Percentiles rank a stretch among this genome's conserved stretches.
These are phyloP conservation scores for Hyaloscypha hepaticicola DNA, from an alignment of 495 filamentous ascomycete genomes.

Conservation along the genomic window DNA sequence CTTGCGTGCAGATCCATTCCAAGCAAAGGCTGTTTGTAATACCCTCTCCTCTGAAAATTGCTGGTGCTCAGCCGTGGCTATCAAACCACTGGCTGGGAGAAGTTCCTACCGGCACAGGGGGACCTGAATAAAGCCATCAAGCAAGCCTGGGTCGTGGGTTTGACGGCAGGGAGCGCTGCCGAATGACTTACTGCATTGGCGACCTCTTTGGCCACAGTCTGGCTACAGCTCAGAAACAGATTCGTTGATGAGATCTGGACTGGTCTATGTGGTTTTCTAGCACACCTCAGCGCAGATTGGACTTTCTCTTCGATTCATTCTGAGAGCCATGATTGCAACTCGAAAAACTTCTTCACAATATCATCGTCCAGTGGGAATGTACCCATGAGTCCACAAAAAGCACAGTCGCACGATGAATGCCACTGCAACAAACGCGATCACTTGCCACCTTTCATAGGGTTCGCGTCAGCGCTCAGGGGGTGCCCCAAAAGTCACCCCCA, in stretches of 20 bases:
- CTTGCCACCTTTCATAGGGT: neutral
- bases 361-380: too few relatives aligned
- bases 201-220: neutral
- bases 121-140: too few relatives aligned
- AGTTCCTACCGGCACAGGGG: neutral
- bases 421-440: neutral
- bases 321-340: too few relatives aligned
- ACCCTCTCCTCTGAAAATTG: neutral
- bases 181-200: neutral
- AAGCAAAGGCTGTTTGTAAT: neutral
- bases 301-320: too few relatives aligned
- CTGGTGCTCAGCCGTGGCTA: neutral
- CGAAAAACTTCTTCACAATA: too few relatives aligned
- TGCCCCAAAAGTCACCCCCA: neutral
- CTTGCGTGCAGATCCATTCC: neutral
- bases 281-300: too few relatives aligned
- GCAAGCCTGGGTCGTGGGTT: too few relatives aligned
- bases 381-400: too few relatives aligned
- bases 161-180: neutral
- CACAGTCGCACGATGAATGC: neutral
- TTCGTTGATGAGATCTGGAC: too few relatives aligned
- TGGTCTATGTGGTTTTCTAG: neutral
- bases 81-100: neutral
- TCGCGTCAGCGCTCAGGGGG: neutral
- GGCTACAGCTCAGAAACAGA: too few relatives aligned